Evolutionary conservation across 1,284 basidiomycete genomes (phyloP), one percentile per base, ranked within the genome.

Genomic region (Schizophyllum commune): DNA sequence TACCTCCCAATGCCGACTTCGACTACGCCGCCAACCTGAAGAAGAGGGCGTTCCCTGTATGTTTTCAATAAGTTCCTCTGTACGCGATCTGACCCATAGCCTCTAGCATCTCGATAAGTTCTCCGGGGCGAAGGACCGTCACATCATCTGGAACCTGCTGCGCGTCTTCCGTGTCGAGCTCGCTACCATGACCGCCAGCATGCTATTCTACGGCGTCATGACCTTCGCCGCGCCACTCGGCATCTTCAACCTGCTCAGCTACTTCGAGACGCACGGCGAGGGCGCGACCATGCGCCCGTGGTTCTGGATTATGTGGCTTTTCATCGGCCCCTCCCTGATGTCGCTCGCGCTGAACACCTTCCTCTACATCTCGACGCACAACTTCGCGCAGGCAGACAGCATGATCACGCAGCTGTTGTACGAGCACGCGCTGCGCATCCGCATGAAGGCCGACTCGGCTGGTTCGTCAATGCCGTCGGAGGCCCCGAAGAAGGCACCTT

Each of bases 271-370:
- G 1, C 68, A 72, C 15, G 79, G 76, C 11, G 60, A 74, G 47
- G 73, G 68, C 13, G 72, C 75, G 0, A 66, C 65, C 1, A 68
- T 82, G 20, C 73, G 75, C 11, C 83, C 82, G 0, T 83, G 78
- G 80, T 79, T 89, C 20, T 91, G 89, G 88, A 80, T 90, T 47
- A 55, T 73, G 1, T 75, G 79, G 68, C 76, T 91, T 8, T 84
- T 88, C 70, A 19, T 85, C 1, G 87, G 83, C 7, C 86, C 86
- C 1, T 67, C 81, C 11, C 33, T 78, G 55, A 73, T 73, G 17
- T 74, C 75, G 4, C 58, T 77, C 9, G 68, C 68, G 9, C 70
- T 75, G 55, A 75, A 79, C 57, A 72, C 68, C 68, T 78, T 74
- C 61, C 70, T 76, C 33, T 77, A 73, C 62, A 62, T 76, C 21